Conservation (phyloP, 139 green algal species). For the Chlamydomonas eustigma region DNA sequence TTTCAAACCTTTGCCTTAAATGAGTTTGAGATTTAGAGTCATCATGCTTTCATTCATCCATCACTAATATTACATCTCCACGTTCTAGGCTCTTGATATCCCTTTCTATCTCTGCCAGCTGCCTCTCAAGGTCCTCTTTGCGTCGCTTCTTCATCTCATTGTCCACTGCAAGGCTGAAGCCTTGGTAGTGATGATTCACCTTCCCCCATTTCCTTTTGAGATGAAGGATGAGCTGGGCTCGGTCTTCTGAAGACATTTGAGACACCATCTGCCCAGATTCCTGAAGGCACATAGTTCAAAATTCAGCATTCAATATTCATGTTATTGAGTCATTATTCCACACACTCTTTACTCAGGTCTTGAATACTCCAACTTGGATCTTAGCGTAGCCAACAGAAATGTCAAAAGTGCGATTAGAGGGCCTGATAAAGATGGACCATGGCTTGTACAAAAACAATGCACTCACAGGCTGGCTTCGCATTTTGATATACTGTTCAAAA, state of each 20-base stretch:
- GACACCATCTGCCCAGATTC: not conserved
- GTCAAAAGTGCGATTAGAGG: too few species aligned
- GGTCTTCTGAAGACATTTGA: constrained; percentile 42
- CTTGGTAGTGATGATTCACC: constrained; percentile 80
- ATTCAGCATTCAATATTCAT: too few species aligned
- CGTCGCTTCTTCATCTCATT: constrained; percentile 17
- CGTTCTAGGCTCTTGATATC: constrained; percentile 72
- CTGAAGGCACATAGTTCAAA: too few species aligned
- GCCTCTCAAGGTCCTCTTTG: constrained; percentile 22
- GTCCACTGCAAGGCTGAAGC: constrained; percentile 70
- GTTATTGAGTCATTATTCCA: too few species aligned
- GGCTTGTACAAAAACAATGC: too few species aligned
- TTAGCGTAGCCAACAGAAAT: too few species aligned
- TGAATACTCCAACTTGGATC: too few species aligned
- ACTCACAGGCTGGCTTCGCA: constrained; percentile 50
- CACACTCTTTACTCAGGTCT: too few species aligned
- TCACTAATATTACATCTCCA: constrained; percentile 60
- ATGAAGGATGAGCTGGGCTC: constrained; percentile 62
- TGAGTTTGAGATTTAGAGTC: too few species aligned
- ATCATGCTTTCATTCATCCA: constrained; percentile 46
- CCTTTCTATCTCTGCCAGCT: constrained; percentile 50
- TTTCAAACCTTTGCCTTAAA: too few species aligned
- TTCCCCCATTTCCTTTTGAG: constrained; percentile 81
- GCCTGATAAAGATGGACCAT: too few species aligned
- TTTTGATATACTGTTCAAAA: constrained; percentile 54